A percentile compares a stretch with the other conserved stretches of the same genome.
Conservation (phyloP, 306 rosid species). For the Sesbania bispinosa region DNA sequence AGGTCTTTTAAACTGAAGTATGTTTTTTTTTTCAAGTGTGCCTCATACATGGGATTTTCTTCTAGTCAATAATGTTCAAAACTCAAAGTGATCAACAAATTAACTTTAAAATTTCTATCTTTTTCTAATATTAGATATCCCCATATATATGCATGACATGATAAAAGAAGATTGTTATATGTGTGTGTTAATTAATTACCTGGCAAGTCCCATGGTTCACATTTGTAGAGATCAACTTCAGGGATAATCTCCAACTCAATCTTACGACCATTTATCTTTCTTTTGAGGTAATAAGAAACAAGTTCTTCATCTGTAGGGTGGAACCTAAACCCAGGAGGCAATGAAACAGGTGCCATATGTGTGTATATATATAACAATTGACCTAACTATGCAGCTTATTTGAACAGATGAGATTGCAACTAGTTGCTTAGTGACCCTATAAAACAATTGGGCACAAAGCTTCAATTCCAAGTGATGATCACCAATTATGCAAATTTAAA, state of each 20-base stretch:
- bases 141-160: slow-evolving; percentile 5
- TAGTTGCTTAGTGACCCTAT: slow-evolving; percentile 12
- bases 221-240: slow-evolving; percentile 97
- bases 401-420: no score
- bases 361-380: neutral
- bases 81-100: neutral
- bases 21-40: no score
- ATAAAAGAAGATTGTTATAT: neutral
- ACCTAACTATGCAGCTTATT: neutral
- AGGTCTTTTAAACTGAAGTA: neutral
- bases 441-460: slow-evolving; percentile 22
- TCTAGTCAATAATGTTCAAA: neutral
- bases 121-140: no score
- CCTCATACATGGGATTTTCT: neutral
- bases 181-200: slow-evolving; percentile 40
- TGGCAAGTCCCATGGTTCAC: slow-evolving; percentile 99
- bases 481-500: neutral
- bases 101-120: neutral
- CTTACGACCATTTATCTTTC: slow-evolving; percentile 86
- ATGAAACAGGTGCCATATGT: slow-evolving; percentile 85
- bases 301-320: slow-evolving; percentile 98
- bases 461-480: slow-evolving; percentile 21
- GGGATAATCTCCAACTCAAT: slow-evolving; percentile 93
- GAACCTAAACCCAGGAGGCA: slow-evolving; percentile 97
- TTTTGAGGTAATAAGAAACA: slow-evolving; percentile 83